Conservation (phyloP, 2,329 filamentous ascomycete genomes). For the Cytospora mali region DNA sequence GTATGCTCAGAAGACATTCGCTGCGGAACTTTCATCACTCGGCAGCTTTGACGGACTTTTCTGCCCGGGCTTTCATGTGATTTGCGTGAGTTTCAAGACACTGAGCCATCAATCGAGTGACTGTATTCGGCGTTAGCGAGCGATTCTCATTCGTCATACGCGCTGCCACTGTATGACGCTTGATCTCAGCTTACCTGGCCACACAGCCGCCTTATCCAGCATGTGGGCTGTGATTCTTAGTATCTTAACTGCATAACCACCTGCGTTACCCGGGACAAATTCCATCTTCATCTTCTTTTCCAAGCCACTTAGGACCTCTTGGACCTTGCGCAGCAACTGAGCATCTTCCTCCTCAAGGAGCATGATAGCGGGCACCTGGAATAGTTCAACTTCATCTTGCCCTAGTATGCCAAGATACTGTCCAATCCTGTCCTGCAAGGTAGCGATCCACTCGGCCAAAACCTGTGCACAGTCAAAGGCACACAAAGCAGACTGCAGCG, state of each 20-base stretch:
- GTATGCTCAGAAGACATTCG: not conserved
- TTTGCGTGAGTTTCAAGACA: constrained; percentile 59
- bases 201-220: constrained; percentile 86
- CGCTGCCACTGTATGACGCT: no score
- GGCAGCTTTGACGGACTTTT: constrained; percentile 51
- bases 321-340: constrained; percentile 80
- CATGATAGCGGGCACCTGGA: constrained; percentile 83
- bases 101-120: constrained; percentile 57
- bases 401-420: constrained; percentile 85
- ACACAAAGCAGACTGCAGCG: constrained; percentile 88
- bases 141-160: not conserved
- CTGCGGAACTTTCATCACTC: constrained; percentile 35
- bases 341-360: constrained; percentile 89
- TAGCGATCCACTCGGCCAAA: constrained; percentile 90
- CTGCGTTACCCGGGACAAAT: constrained; percentile 51
- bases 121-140: constrained; percentile 31
- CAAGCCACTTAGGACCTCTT: constrained; percentile 74
- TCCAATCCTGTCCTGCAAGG: constrained; percentile 91
- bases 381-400: constrained; percentile 76
- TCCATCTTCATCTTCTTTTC: constrained; percentile 76
- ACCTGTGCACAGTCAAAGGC: constrained; percentile 94
- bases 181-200: constrained; percentile 73
- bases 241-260: constrained; percentile 82
- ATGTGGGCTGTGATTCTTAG: constrained; percentile 83
- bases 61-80: constrained; percentile 54